Evolutionary conservation across 768 basidiomycete genomes (phyloP), one percentile per base, ranked within the genome.

Genomic region (Tulasnella calospora): DNA sequence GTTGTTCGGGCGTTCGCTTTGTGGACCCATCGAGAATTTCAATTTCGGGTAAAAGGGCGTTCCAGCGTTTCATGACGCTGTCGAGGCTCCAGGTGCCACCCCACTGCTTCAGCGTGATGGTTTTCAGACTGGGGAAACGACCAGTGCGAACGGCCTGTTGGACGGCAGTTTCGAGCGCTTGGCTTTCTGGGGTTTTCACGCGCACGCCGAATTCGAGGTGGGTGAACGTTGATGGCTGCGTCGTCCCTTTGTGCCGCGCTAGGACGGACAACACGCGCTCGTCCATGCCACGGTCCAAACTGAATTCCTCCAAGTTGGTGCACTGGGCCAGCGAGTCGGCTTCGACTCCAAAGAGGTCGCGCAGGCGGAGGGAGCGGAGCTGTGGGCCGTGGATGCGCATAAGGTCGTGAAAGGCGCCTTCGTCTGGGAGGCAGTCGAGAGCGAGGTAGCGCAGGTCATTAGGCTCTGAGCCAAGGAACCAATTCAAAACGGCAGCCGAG

Each of bases 121-220:
- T 41, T n/a, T 72, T 72, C 23, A 72, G 71, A 23, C 33, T n/a
- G 12, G 71, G 71, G 44, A 72, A 72, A 46, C 44, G 44, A 27
- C 71, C 71, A 8, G 19, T 27, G 21, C 41, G 71, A 27, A 72
- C 19, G 38, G 44, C 38, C 3, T 38, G 71, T 9, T 40, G 71
- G 44, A 46, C 71, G 71, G 71, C 44, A 0, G 30, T 46, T 35
- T 72, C 71, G 12, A 72, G n/a, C 12, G 44, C 71, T 27, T 72
- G 71, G 44, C 44, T 72, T 21, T 40, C 44, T 1, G 44, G 71
- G 19, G 71, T 40, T 17, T 40, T 40, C 1, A 72, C 71, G 4
- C 71, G 71, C 6, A 72, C 71, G 71, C 71, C 71, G 23, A 72
- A 72, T 30, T 72, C 71, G 38, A 72, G 71, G 71, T 72, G 71